Conservation (phyloP, 2,329 filamentous ascomycete species). For the Colletotrichum sojae region DNA sequence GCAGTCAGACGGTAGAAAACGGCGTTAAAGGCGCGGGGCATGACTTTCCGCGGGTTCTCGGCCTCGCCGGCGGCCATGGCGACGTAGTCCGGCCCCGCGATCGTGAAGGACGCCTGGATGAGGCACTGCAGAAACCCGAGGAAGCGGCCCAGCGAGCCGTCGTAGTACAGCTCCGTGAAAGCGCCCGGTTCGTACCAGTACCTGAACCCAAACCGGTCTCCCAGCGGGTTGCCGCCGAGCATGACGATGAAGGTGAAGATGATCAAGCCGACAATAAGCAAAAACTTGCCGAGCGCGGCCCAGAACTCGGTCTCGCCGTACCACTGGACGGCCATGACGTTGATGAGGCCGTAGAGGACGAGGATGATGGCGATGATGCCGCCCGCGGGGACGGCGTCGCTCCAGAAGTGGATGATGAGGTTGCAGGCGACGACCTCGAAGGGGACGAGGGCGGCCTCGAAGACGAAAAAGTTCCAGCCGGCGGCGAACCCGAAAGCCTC, state of each 20-base stretch:
- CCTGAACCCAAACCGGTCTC: slow-evolving; percentile 80
- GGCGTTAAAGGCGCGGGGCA: slow-evolving; percentile 82
- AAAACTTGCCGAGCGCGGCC: slow-evolving; percentile 79
- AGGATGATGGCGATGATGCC: slow-evolving; percentile 72
- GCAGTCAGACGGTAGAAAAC: slow-evolving; percentile 83
- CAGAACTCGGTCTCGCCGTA: slow-evolving; percentile 86
- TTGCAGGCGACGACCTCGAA: slow-evolving; percentile 78
- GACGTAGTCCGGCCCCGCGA: slow-evolving; percentile 65
- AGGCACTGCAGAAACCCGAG: slow-evolving; percentile 83
- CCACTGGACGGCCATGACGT: slow-evolving; percentile 80
- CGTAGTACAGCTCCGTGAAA: slow-evolving; percentile 76
- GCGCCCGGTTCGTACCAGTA: slow-evolving; percentile 78
- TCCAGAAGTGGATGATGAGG: slow-evolving; percentile 75
- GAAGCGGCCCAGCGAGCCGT: slow-evolving; percentile 78
- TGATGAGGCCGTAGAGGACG: slow-evolving; percentile 68
- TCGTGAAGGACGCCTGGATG: slow-evolving; percentile 78
- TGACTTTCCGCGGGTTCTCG: slow-evolving; percentile 76
- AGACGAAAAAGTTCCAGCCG: slow-evolving; percentile 82
- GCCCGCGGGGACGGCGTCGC: slow-evolving; percentile 69
- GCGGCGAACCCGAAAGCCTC: slow-evolving; percentile 81
- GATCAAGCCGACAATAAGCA: slow-evolving; percentile 80
- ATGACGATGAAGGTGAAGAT: slow-evolving; percentile 86
- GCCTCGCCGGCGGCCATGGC: slow-evolving; percentile 76
- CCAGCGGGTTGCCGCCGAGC: slow-evolving; percentile 83
- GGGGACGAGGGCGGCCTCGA: slow-evolving; percentile 76